Base-by-base conservation (phyloP, 495 filamentous ascomycete genomes). In the Podospora fimiseda region DNA sequence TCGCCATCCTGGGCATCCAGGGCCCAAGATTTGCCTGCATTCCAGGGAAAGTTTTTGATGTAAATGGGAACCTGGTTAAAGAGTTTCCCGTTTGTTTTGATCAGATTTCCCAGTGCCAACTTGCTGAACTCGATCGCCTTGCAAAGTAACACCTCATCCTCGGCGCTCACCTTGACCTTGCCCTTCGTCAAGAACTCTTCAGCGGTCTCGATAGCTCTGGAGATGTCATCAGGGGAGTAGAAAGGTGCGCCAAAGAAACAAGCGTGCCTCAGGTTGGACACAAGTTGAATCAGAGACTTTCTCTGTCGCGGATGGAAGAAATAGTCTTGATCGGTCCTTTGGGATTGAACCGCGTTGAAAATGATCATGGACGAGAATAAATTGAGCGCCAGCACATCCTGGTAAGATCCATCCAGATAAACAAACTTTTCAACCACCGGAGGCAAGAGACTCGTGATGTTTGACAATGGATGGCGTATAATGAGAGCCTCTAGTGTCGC, bases 331-430 rank as follows among this genome's bases (percentile, higher is more conserved):
- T 90, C 92, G 5, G 76, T 77, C 11, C 90, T 75, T 58, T 96
- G 87, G 3, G 89, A 94, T n/a, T 90, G 91, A 6, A 97, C 82
- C 1, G 90, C 82, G 64, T 97, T 97, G 48, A 88, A 82, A 13
- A 86, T 83, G 22, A 96, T 77, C 59, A 83, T 80, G 56, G 89
- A 83, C 2, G 87, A 79, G 61, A 97, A 95, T 2, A 93, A 70
- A 60, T 96, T 97, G 21, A 91, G 77, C 1, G 82, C 87, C 11
- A 96, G 61, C 55, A 82, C 86, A 43, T 97, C 91, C 57, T 90
- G 87, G 57, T 85, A 87, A 3, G 83, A 89, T 1, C 89, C 89
- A 55, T 90, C 82, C 13, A 97, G 75, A 52, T 85, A 78, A 4
- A 91, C 79, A 9, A 86, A 70, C 23, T 79, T 81, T 60, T 95